These are phyloP conservation scores for Boletus vinaceobasis DNA, from an alignment of 768 basidiomycete genomes.

Conservation along the genomic window DNA sequence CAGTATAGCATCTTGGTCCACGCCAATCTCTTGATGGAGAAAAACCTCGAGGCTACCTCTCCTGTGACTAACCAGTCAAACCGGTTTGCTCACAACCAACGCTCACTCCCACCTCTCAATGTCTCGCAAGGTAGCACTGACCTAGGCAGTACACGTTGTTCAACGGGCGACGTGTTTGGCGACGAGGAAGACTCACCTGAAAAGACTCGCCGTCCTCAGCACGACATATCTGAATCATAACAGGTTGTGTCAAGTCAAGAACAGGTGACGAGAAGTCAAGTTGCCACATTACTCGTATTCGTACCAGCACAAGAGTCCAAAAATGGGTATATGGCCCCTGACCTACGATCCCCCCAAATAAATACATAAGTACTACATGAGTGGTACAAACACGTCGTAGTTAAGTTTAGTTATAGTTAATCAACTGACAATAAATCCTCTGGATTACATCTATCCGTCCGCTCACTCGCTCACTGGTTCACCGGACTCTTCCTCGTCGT, in stretches of 20 bases:
- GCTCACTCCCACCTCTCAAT: slow-evolving; percentile 59
- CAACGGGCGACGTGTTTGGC: background rate
- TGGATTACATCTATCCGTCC: background rate
- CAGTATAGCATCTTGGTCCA: slow-evolving; percentile 65
- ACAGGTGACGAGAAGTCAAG: background rate
- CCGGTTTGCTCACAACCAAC: background rate
- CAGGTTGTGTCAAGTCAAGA: slow-evolving; percentile 10
- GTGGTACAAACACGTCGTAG: background rate
- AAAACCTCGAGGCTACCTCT: slow-evolving; percentile 67
- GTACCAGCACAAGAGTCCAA: slow-evolving; percentile 2
- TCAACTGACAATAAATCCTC: slow-evolving; percentile 1
- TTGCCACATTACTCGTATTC: background rate
- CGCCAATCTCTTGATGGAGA: slow-evolving; percentile 65
- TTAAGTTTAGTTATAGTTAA: slow-evolving; percentile 6
- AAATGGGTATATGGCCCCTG: slow-evolving; percentile 20
- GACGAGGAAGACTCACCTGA: slow-evolving; percentile 39
- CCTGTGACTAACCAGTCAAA: slow-evolving; percentile 35
- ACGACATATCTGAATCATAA: slow-evolving; percentile 63
- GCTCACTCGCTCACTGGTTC: background rate
- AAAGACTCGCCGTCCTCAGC: slow-evolving; percentile 63
- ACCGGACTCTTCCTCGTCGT: slow-evolving; percentile 7
- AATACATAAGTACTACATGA: background rate
- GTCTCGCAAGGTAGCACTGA: slow-evolving; percentile 67
- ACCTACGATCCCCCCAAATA: background rate
- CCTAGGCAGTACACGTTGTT: slow-evolving; percentile 20